Evolutionary conservation across 345 rosid species (phyloP).

Genomic region (Citrus sinensis): DVS_A1.0 CM039161.1:24326501-24327000

Average conservation of each 20-base stretch:
- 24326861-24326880: not conserved
- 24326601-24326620: conserved; percentile 49
- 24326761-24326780: not conserved
- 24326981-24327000: too few species aligned
- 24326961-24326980: too few species aligned
- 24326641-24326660: not conserved
- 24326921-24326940: too few species aligned
- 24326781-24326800: not conserved
- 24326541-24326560: conserved; percentile 19
- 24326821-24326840: not conserved
- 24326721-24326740: conserved; percentile 6
- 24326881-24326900: not conserved
- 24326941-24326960: not conserved
- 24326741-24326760: too few species aligned
- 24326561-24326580: conserved; percentile 37
- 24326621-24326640: conserved; percentile 24
- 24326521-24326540: not conserved
- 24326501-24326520: conserved; percentile 8
- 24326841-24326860: not conserved
- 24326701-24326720: not conserved
- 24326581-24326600: conserved; percentile 36
- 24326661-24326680: conserved; percentile 9
- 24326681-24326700: conserved; percentile 18
- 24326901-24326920: not conserved
- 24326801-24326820: not conserved